Percentiles rank a stretch among this genome's conserved stretches.
Evolutionary conservation across 441 rosid species (phyloP).

Genomic region (Pelargonium myrrhifolium): DNA sequence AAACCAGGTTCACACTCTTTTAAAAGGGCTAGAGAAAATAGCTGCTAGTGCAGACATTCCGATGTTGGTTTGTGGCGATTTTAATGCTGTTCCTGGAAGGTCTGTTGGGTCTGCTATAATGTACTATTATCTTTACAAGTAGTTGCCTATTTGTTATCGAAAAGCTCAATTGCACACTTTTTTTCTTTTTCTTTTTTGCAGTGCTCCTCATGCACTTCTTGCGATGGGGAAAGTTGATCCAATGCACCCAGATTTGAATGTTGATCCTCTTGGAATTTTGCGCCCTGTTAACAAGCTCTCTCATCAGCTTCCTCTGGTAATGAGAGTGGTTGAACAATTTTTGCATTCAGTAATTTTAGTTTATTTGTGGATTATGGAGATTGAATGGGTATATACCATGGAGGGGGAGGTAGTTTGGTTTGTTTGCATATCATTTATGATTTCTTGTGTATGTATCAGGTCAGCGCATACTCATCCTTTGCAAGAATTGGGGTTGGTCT

Average conservation of each 20-base stretch:
- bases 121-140: background rate
- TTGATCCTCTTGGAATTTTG: slow-evolving; percentile 83
- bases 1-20: slow-evolving; percentile 82
- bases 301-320: slow-evolving; percentile 95
- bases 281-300: slow-evolving; percentile 80
- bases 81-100: slow-evolving; percentile 93
- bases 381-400: too few species aligned
- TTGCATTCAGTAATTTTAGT: background rate
- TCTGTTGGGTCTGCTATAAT: slow-evolving; percentile 25
- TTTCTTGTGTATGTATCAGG: slow-evolving; percentile 35
- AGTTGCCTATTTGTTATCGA: background rate
- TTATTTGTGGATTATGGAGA: background rate
- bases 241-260: slow-evolving; percentile 61
- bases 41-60: slow-evolving; percentile 99
- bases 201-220: slow-evolving; percentile 96
- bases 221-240: slow-evolving; percentile 91
- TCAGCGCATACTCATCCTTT: slow-evolving; percentile 93
- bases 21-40: slow-evolving; percentile 95
- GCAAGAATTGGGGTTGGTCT: slow-evolving; percentile 54
- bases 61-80: slow-evolving; percentile 98
- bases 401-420: background rate
- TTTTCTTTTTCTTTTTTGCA: slow-evolving; percentile 30
- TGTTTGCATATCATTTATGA: background rate
- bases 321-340: background rate
- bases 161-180: background rate